phyloP scores from a whole-genome alignment of 148 eudicot genomes.

The Arctostaphylos glauca region DNA sequence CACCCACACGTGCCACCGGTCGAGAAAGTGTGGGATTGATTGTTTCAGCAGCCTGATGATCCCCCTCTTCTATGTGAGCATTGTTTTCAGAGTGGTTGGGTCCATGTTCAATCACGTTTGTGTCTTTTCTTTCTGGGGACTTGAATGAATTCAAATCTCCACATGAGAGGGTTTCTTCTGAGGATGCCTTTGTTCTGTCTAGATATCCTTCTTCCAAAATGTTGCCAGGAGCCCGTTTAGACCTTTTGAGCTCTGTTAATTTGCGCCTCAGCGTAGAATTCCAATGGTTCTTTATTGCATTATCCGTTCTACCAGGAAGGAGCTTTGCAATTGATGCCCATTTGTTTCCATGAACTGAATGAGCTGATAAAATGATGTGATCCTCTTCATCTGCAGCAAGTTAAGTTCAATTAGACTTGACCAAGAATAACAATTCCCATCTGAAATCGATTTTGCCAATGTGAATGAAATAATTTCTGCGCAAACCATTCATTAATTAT shows the following conservation, averaged over 20 bases:
- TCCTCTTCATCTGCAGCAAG: constrained; percentile 77
- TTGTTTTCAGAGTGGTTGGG: constrained; percentile 25
- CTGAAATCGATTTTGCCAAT: background rate
- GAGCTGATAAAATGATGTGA: constrained; percentile 52
- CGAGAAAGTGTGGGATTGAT: constrained; percentile 41
- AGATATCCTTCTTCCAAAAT: constrained; percentile 30
- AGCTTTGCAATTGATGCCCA: constrained; percentile 85
- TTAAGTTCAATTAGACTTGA: background rate
- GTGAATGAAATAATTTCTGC: background rate
- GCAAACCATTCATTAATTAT: background rate
- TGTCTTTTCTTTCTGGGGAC: constrained; percentile 31
- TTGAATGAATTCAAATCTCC: constrained; percentile 46
- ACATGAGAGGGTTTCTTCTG: constrained; percentile 59
- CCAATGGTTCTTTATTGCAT: constrained; percentile 91
- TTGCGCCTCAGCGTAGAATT: constrained; percentile 74
- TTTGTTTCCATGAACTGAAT: constrained; percentile 79
- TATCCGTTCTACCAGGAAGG: constrained; percentile 86
- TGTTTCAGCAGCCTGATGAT: constrained; percentile 22
- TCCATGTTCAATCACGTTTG: constrained; percentile 21
- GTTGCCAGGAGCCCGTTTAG: background rate
- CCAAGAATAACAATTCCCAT: background rate
- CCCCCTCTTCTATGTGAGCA: constrained; percentile 17
- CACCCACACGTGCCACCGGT: constrained; percentile 73
- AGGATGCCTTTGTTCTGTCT: constrained; percentile 51
- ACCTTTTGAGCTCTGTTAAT: constrained; percentile 24